A percentile compares a stretch with the other conserved stretches of the same genome.
These are phyloP conservation scores for Chloropicon primus DNA, from an alignment of 139 green algal genomes.

Conservation along the genomic window DNA sequence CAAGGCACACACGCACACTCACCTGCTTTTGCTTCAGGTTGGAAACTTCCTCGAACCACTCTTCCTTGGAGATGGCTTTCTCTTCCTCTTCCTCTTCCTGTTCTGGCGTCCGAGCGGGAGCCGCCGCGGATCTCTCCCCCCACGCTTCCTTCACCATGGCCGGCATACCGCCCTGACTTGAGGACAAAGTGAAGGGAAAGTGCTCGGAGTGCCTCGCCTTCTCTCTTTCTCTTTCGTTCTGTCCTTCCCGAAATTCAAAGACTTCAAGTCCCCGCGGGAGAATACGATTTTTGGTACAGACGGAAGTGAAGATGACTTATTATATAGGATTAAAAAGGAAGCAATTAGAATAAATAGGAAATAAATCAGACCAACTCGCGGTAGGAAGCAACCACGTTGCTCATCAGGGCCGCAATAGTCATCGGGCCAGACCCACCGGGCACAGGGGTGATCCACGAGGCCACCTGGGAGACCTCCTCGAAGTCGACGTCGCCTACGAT, in stretches of 20 bases:
- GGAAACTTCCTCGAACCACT: not conserved
- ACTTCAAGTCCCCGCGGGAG: no score
- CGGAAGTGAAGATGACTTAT: no score
- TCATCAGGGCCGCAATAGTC: slow-evolving; percentile 91
- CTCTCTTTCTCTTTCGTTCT: no score
- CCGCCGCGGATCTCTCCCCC: not conserved
- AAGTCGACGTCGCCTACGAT: not conserved
- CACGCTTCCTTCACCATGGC: not conserved
- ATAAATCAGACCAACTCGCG: no score
- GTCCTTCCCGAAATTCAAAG: no score
- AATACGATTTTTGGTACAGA: no score
- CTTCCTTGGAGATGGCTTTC: not conserved
- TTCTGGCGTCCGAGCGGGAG: no score
- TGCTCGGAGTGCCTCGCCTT: no score
- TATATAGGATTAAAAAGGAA: no score
- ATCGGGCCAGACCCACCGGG: slow-evolving; percentile 94
- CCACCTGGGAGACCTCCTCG: slow-evolving; percentile 25
- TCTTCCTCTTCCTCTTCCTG: not conserved
- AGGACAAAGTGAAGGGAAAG: no score
- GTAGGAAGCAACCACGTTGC: slow-evolving; percentile 28
- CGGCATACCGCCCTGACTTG: not conserved
- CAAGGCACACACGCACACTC: no score
- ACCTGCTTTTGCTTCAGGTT: not conserved
- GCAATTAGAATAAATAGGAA: no score
- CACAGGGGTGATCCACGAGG: slow-evolving; percentile 79